Evolutionary conservation across 2,329 filamentous ascomycete genomes (phyloP), one percentile per base, ranked within the genome.

Genomic region (Aspergillus thermomutatus): DNA sequence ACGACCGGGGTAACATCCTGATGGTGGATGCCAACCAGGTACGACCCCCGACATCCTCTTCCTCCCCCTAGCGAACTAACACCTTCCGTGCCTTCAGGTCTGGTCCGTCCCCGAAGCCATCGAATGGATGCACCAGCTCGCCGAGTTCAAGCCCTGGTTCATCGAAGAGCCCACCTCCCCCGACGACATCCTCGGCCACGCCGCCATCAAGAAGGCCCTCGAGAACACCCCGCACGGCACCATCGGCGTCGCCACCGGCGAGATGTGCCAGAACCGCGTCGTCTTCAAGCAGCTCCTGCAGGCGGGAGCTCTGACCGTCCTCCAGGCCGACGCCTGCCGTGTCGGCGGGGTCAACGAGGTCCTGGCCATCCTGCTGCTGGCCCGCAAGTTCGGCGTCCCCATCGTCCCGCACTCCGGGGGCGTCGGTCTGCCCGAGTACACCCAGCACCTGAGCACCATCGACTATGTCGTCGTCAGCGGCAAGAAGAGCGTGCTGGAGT

Each of bases 241-340:
- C 0, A 91, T 96, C 66, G 90, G 90, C 57, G 92, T 96, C 4
- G 92, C 92, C 7, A 96, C 92, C 0, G 92, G 92, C 61, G 92
- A 96, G 79, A 95, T 96, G 91, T 94, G 91, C 79, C 92, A 96
- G 79, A 96, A 96, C 80, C 87, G 92, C 41, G 90, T 96, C 63
- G 85, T 96, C 68, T 96, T 96, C 84, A 96, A 96, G 82, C 92
- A 96, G 77, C 84, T 96, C 59, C 83, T 96, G 52, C 84, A 87
- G 71, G 80, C 85, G 2, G 88, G 88, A 51, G 90, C 91, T 59
- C 90, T 96, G 66, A 91, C 94, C 68, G 86, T 96, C 21, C 91
- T 91, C 72, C 92, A 96, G 75, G 89, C 94, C 66, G 92, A 96
- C 67, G 92, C 92, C 3, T 96, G 91, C 79, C 87, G 92, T 26